Base-by-base conservation (phyloP, 2,329 filamentous ascomycete genomes). In the Penicillium vulpinum region DNA sequence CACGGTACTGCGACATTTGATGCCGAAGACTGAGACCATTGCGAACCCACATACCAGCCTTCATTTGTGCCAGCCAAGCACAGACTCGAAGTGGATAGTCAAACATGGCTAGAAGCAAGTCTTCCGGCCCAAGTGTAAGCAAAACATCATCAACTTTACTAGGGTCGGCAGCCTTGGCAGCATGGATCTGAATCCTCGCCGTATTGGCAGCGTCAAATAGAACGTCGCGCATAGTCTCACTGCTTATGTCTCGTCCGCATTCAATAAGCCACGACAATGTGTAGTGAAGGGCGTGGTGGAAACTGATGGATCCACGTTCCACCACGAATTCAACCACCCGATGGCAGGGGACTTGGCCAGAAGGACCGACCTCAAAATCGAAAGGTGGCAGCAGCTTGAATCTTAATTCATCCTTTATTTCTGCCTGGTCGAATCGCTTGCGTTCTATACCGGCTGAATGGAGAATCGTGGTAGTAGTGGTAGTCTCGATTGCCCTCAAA, bases 61-160 rank as follows among this genome's bases (percentile, higher is more conserved):
- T 96, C 86, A 99, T 97, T 77, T 99, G 95, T 6, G 94, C 90
- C 31, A 99, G 81, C 94, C 94, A 99, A 21, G 91, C 92, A 71
- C 92, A 97, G 0, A 97, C 92, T 51, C 95, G 85, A 4, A 99
- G 80, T 0, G 95, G 93, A 67, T 91, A 96, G 73, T 99, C 94
- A 68, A 99, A 96, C 50, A 92, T 85, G 2, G 90, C 88, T 72
- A 96, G 87, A 22, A 96, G 80, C 67, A 92, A 88, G 70, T 96
- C 91, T 66, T 96, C 90, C 0, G 88, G 78, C 0, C 78, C 79
- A 26, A 77, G 64, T 38, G 66, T 29, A 31, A 67, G 57, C 24
- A 67, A 54, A 59, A 84, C 83, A 64, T 87, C 80, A 62, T 85
- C 83, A 48, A 97, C 82, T 58, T 92, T 62, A 28, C 67, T 68